Evolutionary conservation across 2,329 filamentous ascomycete genomes (phyloP), one percentile per base, ranked within the genome.

Genomic region (Aspergillus sp.): DNA sequence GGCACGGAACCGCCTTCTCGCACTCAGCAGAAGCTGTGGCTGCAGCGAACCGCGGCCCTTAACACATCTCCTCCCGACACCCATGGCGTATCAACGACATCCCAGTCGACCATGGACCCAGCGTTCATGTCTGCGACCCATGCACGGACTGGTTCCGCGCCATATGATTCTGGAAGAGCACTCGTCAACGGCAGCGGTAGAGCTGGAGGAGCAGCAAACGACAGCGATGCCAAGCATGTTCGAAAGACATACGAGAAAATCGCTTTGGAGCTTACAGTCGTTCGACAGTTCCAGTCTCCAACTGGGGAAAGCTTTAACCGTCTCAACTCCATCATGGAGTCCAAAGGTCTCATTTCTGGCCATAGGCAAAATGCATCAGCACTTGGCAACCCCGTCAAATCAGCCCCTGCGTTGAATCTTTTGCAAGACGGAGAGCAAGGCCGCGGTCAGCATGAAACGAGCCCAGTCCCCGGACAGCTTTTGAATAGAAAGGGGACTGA

Each of bases 11-110:
- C 65, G 6, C 62, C 60, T 12, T 73, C 71, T n/a, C 64, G 71
- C 39, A 74, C 71, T 5, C 70, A 74, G 48, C 71, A 73, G 49
- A 72, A 71, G 47, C 62, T 74, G 9, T 73, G 71, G 66, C 60
- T 74, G 34, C 69, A 74, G 46, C 65, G 70, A 37, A 71, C 69
- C 8, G 69, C 69, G 26, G 60, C 67, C 8, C 54, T 71, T 11
- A 70, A 70, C 29, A 70, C 69, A 38, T 72, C 70, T 5, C 67
- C 69, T 12, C 67, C 68, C 5, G 67, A 70, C 45, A 47, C 53
- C 10, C 64, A 67, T 56, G 65, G 64, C 26, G 47, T 63, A 5
- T 39, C 62, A 3, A 49, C 57, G 13, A 54, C 56, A 1, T 56
- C 68, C 13, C 61, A 66, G 6, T 61, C 69, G 4, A 50, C 56